phyloP scores from a whole-genome alignment of 2,329 filamentous ascomycete genomes.

The Pochonia chlamydosporia region DNA sequence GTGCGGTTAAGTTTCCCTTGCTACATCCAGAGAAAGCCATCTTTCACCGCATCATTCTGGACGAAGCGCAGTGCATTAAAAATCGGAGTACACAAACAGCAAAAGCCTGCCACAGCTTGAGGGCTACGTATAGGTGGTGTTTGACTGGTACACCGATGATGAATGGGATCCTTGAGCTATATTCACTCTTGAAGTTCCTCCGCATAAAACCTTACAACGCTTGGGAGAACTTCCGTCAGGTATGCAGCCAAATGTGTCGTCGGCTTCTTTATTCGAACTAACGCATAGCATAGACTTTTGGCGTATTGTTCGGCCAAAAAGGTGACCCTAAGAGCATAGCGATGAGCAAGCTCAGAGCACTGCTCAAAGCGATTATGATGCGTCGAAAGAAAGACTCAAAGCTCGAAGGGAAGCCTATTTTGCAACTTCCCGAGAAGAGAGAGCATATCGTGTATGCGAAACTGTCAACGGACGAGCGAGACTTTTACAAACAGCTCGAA shows the following conservation, averaged over 20 bases:
- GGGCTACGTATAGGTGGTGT: constrained; percentile 70
- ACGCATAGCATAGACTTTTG: constrained; percentile 31
- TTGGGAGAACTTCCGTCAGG: constrained; percentile 53
- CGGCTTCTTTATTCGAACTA: too few species aligned
- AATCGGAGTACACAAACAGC: constrained; percentile 70
- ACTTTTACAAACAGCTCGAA: constrained; percentile 74
- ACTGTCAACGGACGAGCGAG: constrained; percentile 65
- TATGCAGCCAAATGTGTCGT: constrained; percentile 24
- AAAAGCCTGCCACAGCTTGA: constrained; percentile 59
- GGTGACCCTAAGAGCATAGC: constrained; percentile 52
- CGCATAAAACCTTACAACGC: constrained; percentile 69
- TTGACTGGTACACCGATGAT: constrained; percentile 83
- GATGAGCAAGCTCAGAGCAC: constrained; percentile 65
- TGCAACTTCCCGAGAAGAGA: constrained; percentile 68
- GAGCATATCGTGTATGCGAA: constrained; percentile 72
- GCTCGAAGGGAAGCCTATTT: constrained; percentile 75
- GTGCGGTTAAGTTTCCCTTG: constrained; percentile 43
- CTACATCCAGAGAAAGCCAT: constrained; percentile 53
- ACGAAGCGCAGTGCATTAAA: constrained; percentile 80
- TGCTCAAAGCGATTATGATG: constrained; percentile 76
- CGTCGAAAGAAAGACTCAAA: constrained; percentile 74
- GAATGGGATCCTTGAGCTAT: constrained; percentile 76
- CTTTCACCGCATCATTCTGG: constrained; percentile 77
- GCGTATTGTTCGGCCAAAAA: constrained; percentile 27
- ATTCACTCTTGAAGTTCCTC: constrained; percentile 71